Evolutionary conservation across 225 moss, liverwort and hornwort species (phyloP).

Genomic region (Pseudisothecium myosuroides): DNA sequence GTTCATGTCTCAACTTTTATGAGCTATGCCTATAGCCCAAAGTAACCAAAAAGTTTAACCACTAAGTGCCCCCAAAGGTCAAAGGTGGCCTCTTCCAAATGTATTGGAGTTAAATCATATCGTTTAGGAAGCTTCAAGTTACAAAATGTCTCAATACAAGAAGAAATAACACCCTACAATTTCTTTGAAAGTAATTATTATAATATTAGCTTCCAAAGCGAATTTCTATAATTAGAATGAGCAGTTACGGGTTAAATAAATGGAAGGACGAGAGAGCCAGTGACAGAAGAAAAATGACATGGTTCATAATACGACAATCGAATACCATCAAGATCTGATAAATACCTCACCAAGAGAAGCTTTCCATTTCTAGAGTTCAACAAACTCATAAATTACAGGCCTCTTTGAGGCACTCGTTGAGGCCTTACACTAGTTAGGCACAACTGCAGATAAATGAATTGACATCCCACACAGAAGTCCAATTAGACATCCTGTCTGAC

Average conservation of each 20-base stretch:
- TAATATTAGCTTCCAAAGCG: not conserved
- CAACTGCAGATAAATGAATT: slow-evolving; percentile 11
- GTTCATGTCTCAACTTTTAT: not conserved
- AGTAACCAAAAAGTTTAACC: not conserved
- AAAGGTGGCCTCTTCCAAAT: not conserved
- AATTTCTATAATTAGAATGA: not conserved
- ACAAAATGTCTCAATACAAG: not conserved
- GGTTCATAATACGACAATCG: not conserved
- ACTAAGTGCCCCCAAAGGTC: not conserved
- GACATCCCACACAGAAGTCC: slow-evolving; percentile 13
- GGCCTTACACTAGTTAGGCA: slow-evolving; percentile 11
- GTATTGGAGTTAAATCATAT: not conserved
- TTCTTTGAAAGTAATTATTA: not conserved
- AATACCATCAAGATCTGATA: not conserved
- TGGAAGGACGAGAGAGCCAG: not conserved
- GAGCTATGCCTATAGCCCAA: not conserved
- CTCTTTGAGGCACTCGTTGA: slow-evolving; percentile 44
- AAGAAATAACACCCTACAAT: not conserved
- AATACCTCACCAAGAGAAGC: slow-evolving; percentile 24
- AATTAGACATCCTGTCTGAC: slow-evolving; percentile 13
- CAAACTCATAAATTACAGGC: slow-evolving; percentile 43
- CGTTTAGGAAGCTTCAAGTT: not conserved
- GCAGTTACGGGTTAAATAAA: not conserved
- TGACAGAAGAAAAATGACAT: too few species aligned
- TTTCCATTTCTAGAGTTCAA: slow-evolving; percentile 24